Evolutionary conservation across 768 basidiomycete genomes (phyloP), one percentile per base, ranked within the genome.

Genomic region (Russula olivacea): DNA sequence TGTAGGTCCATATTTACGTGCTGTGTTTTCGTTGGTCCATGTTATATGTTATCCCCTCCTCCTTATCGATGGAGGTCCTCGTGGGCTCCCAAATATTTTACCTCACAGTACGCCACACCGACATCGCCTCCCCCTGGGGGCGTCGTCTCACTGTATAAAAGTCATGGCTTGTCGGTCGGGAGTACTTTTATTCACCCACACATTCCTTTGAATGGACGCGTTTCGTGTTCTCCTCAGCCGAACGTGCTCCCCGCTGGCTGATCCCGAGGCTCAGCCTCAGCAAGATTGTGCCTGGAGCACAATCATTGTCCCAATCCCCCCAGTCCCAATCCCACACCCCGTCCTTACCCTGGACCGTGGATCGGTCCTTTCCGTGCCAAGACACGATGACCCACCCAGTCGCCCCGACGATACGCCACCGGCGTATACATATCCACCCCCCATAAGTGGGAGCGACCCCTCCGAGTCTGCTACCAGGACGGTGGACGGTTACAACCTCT

Each of bases 341-440:
- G 34, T 15, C 40, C 40, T 0, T 19, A 41, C 3, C 30, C 0
- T 34, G 2, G 2, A 34, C 11, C 21, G 21, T 23, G 45, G 45
- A 47, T 4, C 41, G 21, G 21, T 12, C 1, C 2, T 23, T 23
- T 47, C 41, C 1, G n/a, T n/a, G n/a, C n/a, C n/a, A n/a, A 43
- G 41, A 43, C 41, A 43, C 2, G 41, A 43, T 3, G 17, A 10
- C 34, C 10, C 34, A n/a, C n/a, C n/a, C n/a, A n/a, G n/a, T n/a
- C n/a, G n/a, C n/a, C 28, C 28, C 12, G 12, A 48, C 5, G 47
- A 48, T 49, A 1, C 25, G 21, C 48, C 48, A 21, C 36, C 23
- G 10, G 28, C 11, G 8, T 28, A 15, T 23, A 10, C 17, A 19
- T 51, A 30, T 7, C 79, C 80, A 1, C 73, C 81, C 78, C 79